phyloP scores from a whole-genome alignment of 2,329 filamentous ascomycete genomes.

The Fusarium newnesense region DNA sequence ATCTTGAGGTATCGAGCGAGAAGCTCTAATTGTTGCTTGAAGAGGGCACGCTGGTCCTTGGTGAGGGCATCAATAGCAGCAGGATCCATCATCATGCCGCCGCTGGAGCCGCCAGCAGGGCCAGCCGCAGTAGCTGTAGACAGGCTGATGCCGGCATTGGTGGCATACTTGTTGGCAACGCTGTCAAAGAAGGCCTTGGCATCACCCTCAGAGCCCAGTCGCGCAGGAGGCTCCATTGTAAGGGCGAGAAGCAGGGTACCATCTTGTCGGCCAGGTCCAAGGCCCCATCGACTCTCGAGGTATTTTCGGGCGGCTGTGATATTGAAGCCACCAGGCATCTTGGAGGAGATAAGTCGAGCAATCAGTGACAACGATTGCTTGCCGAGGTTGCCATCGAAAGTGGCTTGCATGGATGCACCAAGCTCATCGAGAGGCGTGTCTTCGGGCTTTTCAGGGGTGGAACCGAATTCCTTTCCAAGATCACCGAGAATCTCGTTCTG shows the following conservation, averaged over 20 bases:
- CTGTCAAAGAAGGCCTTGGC: slow-evolving; percentile 94
- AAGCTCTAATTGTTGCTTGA: slow-evolving; percentile 98
- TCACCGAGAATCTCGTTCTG: slow-evolving; percentile 99
- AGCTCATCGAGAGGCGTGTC: slow-evolving; percentile 96
- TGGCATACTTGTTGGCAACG: slow-evolving; percentile 88
- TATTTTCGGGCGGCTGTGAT: slow-evolving; percentile 97
- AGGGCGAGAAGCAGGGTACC: slow-evolving; percentile 87
- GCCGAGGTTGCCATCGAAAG: slow-evolving; percentile 98
- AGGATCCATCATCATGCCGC: slow-evolving; percentile 99
- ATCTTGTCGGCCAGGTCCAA: slow-evolving; percentile 88
- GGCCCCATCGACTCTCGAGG: slow-evolving; percentile 91
- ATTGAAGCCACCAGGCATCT: slow-evolving; percentile 99
- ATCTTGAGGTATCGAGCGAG: slow-evolving; percentile 97
- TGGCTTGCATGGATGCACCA: slow-evolving; percentile 93
- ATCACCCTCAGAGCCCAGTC: slow-evolving; percentile 88
- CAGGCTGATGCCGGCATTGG: slow-evolving; percentile 83
- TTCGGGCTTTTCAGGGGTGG: slow-evolving; percentile 97
- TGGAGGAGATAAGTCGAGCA: slow-evolving; percentile 94
- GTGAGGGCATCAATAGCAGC: slow-evolving; percentile 96
- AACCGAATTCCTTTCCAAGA: slow-evolving; percentile 97
- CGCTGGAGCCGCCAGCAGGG: slow-evolving; percentile 73
- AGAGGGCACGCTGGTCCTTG: slow-evolving; percentile 93
- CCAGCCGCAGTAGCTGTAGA: slow-evolving; percentile 80
- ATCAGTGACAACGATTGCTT: slow-evolving; percentile 96
- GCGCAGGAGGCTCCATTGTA: slow-evolving; percentile 90